Base-by-base conservation (phyloP, 2,329 filamentous ascomycete genomes). In the Zasmidium cellare region DNA sequence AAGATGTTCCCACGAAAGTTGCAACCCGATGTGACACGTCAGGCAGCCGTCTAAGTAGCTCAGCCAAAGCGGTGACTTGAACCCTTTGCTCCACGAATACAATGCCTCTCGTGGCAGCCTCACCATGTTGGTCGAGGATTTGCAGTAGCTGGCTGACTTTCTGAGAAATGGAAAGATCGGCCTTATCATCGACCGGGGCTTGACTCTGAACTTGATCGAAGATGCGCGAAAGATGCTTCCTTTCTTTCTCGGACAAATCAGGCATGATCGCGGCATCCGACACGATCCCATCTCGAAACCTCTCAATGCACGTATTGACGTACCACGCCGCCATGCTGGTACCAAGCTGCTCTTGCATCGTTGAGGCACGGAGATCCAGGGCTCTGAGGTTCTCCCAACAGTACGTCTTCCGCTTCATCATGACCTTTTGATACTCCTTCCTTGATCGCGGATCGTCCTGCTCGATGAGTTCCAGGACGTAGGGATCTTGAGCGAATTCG, bases 1-100 rank as follows among this genome's bases (percentile, higher is more conserved):
- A 68, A 45, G 83, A 75, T 49, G 75, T 77, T 7, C 84, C 85
- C 9, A 86, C 76, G 55, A 86, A 85, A 2, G 79, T 79, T 31
- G 74, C 79, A 14, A 78, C 65, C 12, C 65, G 72, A 64, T 79
- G 76, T 57, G 49, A 61, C 1, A 71, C 68, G 18, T 66, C 61
- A 12, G 71, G 69, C 19, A 54, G 41, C 22, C 16, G 47, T 3
- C 56, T 48, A 9, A 70, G 56, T 1, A 67, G 47, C 12, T 67
- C 53, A 12, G 74, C 71, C 11, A 81, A 66, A n/a, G 72, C 72
- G 38, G 74, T 69, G 9, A 79, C 77, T 57, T 73, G 75, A 6
- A 55, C 3, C 74, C 76, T 63, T 60, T 80, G 76, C 54, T 80
- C 72, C 5, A 79, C 76, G 57, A 81, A 81, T 1, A 81, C 68